These are phyloP conservation scores for Paecilomyces fulvus DNA, from an alignment of 2,329 filamentous ascomycete genomes.

Conservation along the genomic window DNA sequence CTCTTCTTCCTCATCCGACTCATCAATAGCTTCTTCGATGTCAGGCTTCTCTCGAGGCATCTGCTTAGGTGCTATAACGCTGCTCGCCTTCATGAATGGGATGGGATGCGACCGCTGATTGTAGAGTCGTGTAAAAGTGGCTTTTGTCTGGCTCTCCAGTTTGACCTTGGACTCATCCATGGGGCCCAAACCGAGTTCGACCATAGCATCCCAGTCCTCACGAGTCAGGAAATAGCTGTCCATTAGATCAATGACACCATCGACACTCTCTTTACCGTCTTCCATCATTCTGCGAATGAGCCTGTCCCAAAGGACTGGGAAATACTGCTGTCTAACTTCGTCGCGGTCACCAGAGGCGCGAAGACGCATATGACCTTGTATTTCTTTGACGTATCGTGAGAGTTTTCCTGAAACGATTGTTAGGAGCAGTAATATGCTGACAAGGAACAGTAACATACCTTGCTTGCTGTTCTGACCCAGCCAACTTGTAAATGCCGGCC, in stretches of 20 bases:
- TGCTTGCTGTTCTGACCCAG: slow-evolving; percentile 90
- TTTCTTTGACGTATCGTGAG: slow-evolving; percentile 75
- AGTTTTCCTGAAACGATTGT: slow-evolving; percentile 45
- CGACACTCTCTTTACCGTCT: slow-evolving; percentile 74
- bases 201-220: slow-evolving; percentile 88
- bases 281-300: slow-evolving; percentile 64
- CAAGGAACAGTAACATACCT: slow-evolving; percentile 41
- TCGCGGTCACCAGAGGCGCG: slow-evolving; percentile 83
- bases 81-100: slow-evolving; percentile 92
- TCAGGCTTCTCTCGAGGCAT: slow-evolving; percentile 71
- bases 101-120: slow-evolving; percentile 80
- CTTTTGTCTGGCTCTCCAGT: slow-evolving; percentile 77
- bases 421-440: slow-evolving; percentile 7
- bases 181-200: slow-evolving; percentile 80
- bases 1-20: slow-evolving; percentile 70
- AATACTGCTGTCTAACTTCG: slow-evolving; percentile 88
- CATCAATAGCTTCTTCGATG: slow-evolving; percentile 91
- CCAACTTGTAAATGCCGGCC: slow-evolving; percentile 78
- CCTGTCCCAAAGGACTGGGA: slow-evolving; percentile 78
- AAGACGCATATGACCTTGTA: slow-evolving; percentile 94
- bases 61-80: slow-evolving; percentile 63
- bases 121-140: slow-evolving; percentile 84
- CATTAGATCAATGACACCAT: slow-evolving; percentile 86
- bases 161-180: slow-evolving; percentile 68
- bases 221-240: slow-evolving; percentile 92